phyloP scores from a whole-genome alignment of 371 early-diverging fungal species.

The Lichtheimia ornata region DNA sequence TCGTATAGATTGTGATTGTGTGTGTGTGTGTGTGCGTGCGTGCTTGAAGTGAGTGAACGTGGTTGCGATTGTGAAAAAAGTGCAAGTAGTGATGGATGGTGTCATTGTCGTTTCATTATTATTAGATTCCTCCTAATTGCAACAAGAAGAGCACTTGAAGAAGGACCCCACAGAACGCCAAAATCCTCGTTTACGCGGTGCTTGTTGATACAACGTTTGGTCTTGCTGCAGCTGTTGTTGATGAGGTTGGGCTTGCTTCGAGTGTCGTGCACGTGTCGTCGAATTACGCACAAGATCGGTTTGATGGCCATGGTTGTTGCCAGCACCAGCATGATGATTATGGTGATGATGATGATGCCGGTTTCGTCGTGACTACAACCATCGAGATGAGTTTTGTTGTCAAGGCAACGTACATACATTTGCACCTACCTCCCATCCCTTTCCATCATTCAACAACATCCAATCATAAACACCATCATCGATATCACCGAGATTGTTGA shows the following conservation, averaged over 20 bases:
- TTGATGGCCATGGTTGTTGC: neutral
- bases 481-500: slow-evolving; percentile 64
- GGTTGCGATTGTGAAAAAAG: no score
- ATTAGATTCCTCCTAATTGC: neutral
- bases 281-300: slow-evolving; percentile 5
- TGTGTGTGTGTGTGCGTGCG: neutral
- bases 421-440: slow-evolving; percentile 48
- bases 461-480: slow-evolving; percentile 92
- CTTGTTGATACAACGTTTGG: neutral
- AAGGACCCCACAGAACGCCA: neutral
- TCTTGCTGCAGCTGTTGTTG: neutral
- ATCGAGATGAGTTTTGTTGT: neutral
- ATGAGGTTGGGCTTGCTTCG: slow-evolving; percentile 9
- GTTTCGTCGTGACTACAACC: neutral
- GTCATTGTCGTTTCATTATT: neutral
- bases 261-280: slow-evolving; percentile 14
- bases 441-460: slow-evolving; percentile 70
- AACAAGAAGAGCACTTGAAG: slow-evolving; percentile 4
- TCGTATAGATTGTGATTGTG: no score
- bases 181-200: neutral
- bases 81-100: neutral
- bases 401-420: neutral
- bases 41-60: no score
- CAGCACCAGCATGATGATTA: neutral
- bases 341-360: slow-evolving; percentile 4